These are phyloP conservation scores for Lasiosphaeria miniovina DNA, from an alignment of 495 filamentous ascomycete species.

Conservation along the genomic window DNA sequence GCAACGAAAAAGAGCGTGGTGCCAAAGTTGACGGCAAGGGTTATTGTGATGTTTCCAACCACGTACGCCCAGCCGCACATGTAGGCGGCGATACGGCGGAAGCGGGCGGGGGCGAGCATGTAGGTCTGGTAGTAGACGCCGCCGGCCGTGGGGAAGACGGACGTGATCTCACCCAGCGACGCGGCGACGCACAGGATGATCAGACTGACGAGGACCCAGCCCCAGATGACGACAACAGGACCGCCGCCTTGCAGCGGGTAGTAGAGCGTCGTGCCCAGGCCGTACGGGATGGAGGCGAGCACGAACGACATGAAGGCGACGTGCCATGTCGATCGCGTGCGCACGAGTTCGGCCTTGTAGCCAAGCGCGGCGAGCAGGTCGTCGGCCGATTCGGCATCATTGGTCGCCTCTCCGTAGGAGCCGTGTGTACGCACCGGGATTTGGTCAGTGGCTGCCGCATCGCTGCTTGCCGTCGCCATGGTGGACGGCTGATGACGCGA, in stretches of 20 bases:
- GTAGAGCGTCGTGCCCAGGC: slow-evolving; percentile 66
- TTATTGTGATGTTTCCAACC: slow-evolving; percentile 69
- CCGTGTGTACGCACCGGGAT: too few species aligned
- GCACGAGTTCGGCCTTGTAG: slow-evolving; percentile 50
- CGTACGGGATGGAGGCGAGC: slow-evolving; percentile 58
- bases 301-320: slow-evolving; percentile 59
- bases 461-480: too few species aligned
- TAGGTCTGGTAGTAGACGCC: slow-evolving; percentile 57
- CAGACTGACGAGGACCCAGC: slow-evolving; percentile 47
- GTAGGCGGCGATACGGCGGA: slow-evolving; percentile 53
- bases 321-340: slow-evolving; percentile 53
- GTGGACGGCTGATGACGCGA: too few species aligned
- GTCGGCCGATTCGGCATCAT: slow-evolving; percentile 35
- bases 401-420: slow-evolving; percentile 1
- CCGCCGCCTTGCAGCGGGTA: slow-evolving; percentile 65
- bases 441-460: too few species aligned
- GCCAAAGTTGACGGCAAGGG: slow-evolving; percentile 66
- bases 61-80: slow-evolving; percentile 66
- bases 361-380: slow-evolving; percentile 49
- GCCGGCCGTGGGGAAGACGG: slow-evolving; percentile 54
- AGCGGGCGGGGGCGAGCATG: slow-evolving; percentile 45
- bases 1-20: slow-evolving; percentile 52
- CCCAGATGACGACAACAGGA: slow-evolving; percentile 65
- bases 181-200: slow-evolving; percentile 52
- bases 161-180: slow-evolving; percentile 55